Conservation (phyloP, 805 yeast genomes). For the Candida dajiaensis region DNA sequence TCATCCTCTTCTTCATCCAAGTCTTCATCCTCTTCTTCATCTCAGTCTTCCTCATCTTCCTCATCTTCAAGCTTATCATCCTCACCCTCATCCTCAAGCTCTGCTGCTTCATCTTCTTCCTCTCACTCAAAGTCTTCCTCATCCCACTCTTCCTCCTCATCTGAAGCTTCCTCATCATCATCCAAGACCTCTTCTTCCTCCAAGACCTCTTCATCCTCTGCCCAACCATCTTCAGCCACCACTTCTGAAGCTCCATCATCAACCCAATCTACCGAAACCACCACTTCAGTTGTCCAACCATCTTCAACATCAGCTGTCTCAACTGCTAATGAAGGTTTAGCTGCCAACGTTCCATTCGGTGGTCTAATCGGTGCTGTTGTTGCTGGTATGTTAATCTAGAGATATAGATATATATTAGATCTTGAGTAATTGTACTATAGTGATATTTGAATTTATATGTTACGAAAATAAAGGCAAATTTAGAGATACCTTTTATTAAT, state of each 20-base stretch:
- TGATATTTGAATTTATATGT: background rate
- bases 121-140: constrained; percentile 19
- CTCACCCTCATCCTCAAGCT: constrained; percentile 5
- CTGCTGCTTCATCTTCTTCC: constrained; percentile 2
- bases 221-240: constrained; percentile 15
- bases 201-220: constrained; percentile 15
- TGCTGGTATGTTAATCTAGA: constrained; percentile 1
- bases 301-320: constrained; percentile 14
- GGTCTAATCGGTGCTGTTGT: constrained; percentile 2
- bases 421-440: too few relatives aligned
- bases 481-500: background rate
- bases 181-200: constrained; percentile 11
- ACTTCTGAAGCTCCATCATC: constrained; percentile 13
- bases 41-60: constrained; percentile 20
- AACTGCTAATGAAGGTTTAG: constrained; percentile 11
- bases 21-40: constrained; percentile 11
- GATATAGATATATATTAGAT: background rate
- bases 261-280: constrained; percentile 8
- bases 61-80: constrained; percentile 16
- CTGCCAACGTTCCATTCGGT: constrained; percentile 1
- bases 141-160: constrained; percentile 18
- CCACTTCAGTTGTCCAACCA: constrained; percentile 13
- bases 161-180: constrained; percentile 11
- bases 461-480: background rate
- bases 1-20: constrained; percentile 16